Base-by-base conservation (phyloP, 192 early-diverging fungal genomes). In the Pilaira anomala region DNA sequence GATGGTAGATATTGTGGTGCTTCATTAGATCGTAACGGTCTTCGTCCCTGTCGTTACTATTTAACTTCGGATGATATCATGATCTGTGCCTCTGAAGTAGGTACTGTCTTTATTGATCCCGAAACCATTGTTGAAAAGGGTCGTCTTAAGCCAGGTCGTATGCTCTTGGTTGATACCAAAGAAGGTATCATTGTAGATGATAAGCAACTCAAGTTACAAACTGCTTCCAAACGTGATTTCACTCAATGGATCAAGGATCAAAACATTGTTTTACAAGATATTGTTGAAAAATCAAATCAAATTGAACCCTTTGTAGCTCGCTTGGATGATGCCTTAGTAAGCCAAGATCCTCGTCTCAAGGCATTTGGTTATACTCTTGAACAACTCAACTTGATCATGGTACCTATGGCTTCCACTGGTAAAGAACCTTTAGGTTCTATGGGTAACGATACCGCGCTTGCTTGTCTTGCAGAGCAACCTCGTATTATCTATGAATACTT, bases 341-440 rank as follows among this genome's bases (percentile, higher is more conserved):
- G 85, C 14, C 73, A 86, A 48, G 91, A 93, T 73, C 85, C 85
- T 57, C 85, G 92, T 36, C 85, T 97, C 74, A 71, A 81, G 2
- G 91, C 87, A 14, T 99, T 99, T 73, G 94, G 91, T 42, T 92
- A 93, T 72, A 95, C 92, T 28, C 78, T 95, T 6, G 97, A 99
- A 81, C 94, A 96, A 76, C 79, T 99, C 21, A 94, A 90, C 65
- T 81, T 93, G 66, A 74, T 99, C 24, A 83, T 96, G 48, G 67
- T 84, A 29, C 97, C 97, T 11, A 97, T 99, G 94, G 74, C 78
- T 16, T 76, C 60, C 13, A 82, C 91, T 46, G 95, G 93, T 50
- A 97, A 99, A 78, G 97, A 99, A 80, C 91, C 95, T n/a, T 85
- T 99, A 28, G 97, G 97, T 7, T 97, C 95, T 22, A 99, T 97